Base-by-base conservation (phyloP, 495 filamentous ascomycete species). In the Aspergillus panamensis region DNA sequence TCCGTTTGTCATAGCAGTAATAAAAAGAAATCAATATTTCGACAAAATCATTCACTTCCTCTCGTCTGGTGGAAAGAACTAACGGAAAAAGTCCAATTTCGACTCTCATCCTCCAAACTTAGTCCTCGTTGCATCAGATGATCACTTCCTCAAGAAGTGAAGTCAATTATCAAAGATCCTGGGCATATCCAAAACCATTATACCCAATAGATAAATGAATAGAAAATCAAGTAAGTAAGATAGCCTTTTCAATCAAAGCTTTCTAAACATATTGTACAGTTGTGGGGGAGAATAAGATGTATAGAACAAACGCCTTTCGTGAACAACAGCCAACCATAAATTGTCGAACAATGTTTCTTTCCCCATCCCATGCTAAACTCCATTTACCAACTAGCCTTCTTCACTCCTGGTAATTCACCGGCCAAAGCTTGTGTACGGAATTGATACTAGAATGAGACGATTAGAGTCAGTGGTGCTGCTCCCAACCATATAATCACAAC, bases 351-450 rank as follows among this genome's bases (percentile, higher is more conserved):
- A 58, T 53, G 35, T 44, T 55, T 55, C 43, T 42, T 40, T n/a
- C 29, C 44, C 29, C 49, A 55, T 40, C 35, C 39, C 43, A 50
- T 37, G 39, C 45, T 42, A 53, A 37, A 4, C 50, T 47, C 31
- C 43, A 35, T 54, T 65, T 73, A 97, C 94, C 94, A 98, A 69
- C 87, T 91, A 8, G 95, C 94, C 80, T 97, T 97, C 79, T 85
- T 89, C 43, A 97, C 94, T 52, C 94, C 94, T 0, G 94, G 94
- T 35, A 98, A 69, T 55, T 91, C 84, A 54, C 95, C 94, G n/a
- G 79, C 85, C 47, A 96, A 70, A 3, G 95, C 94, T 71, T 96
- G 85, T 73, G 92, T 74, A 69, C 94, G 80, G 78, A 98, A 97
- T 77, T 91, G 89, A 77, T 80, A 98, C 92, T 97, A 66, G 45